Evolutionary conservation across 768 basidiomycete species (phyloP).

Genomic region (Kwoniella newhampshirensis): DNA sequence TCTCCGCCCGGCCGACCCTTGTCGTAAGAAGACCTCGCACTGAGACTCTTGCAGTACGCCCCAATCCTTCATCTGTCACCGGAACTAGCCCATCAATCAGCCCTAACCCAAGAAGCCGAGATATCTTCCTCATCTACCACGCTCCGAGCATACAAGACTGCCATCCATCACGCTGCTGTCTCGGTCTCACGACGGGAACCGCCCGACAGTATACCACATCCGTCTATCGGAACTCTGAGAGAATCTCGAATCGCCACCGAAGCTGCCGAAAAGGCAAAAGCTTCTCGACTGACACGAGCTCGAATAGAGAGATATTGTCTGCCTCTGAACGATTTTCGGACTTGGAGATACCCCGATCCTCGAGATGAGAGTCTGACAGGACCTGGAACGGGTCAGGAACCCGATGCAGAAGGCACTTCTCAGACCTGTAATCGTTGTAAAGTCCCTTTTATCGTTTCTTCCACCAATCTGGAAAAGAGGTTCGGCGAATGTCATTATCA

Average conservation of each 20-base stretch:
- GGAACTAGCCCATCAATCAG: constrained; percentile 34
- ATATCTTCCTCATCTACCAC: constrained; percentile 39
- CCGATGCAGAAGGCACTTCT: constrained; percentile 62
- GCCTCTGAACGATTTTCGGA: constrained; percentile 60
- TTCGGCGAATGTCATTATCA: constrained; percentile 71
- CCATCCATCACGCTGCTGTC: constrained; percentile 49
- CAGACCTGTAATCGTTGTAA: constrained; percentile 76
- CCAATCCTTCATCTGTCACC: constrained; percentile 29
- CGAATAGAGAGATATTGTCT: constrained; percentile 64
- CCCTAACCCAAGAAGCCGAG: constrained; percentile 44
- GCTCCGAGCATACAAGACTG: constrained; percentile 40
- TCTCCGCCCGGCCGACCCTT: background rate
- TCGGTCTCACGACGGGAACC: constrained; percentile 33
- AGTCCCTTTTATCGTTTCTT: constrained; percentile 67
- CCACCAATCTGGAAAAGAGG: constrained; percentile 46
- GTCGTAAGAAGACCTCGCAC: background rate
- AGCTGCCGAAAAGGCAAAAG: constrained; percentile 39
- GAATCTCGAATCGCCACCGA: constrained; percentile 35
- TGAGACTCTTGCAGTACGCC: constrained; percentile 31
- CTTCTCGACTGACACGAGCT: constrained; percentile 35
- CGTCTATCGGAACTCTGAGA: constrained; percentile 52
- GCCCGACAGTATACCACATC: constrained; percentile 37
- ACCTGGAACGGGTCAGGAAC: constrained; percentile 49
- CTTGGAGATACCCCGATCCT: constrained; percentile 76
- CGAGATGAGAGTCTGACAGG: constrained; percentile 58